Conservation (phyloP, 495 filamentous ascomycete genomes). For the Trichocladium uniseriatum region DNA sequence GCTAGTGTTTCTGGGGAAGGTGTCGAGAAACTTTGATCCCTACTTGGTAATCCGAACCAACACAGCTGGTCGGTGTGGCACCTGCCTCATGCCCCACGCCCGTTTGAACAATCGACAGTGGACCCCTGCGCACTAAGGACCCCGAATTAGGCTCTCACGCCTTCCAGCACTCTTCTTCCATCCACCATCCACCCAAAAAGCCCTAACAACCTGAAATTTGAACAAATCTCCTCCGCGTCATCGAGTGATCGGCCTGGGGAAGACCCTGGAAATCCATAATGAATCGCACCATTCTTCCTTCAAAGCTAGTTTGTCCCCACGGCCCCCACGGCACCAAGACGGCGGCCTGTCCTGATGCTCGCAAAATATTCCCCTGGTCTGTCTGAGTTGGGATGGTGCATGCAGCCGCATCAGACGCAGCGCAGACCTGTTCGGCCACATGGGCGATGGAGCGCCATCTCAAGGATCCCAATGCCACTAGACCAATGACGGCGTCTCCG, state of each 20-base stretch:
- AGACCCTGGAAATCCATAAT: not conserved
- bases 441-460: not conserved
- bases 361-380: not conserved
- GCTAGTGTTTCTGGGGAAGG: not conserved
- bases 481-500: too few relatives aligned
- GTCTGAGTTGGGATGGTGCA: too few relatives aligned
- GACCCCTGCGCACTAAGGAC: not conserved
- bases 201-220: not conserved
- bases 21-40: not conserved
- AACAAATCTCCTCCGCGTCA: not conserved
- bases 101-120: too few relatives aligned
- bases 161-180: too few relatives aligned
- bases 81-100: too few relatives aligned
- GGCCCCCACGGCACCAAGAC: not conserved
- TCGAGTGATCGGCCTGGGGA: not conserved
- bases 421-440: not conserved
- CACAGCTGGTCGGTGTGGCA: too few relatives aligned
- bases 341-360: too few relatives aligned
- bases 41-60: too few relatives aligned
- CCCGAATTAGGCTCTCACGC: too few relatives aligned
- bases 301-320: not conserved
- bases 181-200: too few relatives aligned
- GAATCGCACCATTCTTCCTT: not conserved
- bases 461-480: too few relatives aligned
- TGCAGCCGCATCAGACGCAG: too few relatives aligned